Base-by-base conservation (phyloP, 192 early-diverging fungal genomes). In the Podochytrium sp. region DNA sequence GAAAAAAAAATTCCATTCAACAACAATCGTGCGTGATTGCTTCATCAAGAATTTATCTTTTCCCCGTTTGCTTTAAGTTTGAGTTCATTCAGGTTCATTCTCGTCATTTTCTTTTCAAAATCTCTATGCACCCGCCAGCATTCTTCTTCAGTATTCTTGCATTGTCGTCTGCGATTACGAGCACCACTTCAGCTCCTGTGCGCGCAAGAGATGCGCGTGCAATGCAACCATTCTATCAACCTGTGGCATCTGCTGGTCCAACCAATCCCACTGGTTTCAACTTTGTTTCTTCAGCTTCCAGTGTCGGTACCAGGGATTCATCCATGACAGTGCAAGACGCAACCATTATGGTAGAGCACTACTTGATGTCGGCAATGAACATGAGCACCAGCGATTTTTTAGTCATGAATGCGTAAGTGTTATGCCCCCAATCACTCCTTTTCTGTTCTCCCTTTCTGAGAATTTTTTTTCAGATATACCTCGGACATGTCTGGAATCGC, bases 101-200 rank as follows among this genome's bases (percentile, higher is more conserved):
- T n/a, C n/a, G n/a, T n/a, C n/a, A 57, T 57, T 18, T 65, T 68
- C 29, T 58, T 66, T 23, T 51, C 43, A 5, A 42, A 62, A 62
- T 18, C 16, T 16, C 20, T 20, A 62, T 62, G 60, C 60, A 62
- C 38, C 14, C 12, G 16, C 60, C 60, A 2, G 60, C 60, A 12
- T 62, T 62, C 38, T 62, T 62, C 30, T 12, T 38, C 32, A 62
- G 60, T 27, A 32, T 62, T 27, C 18, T 62, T 62, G 60, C 60
- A 20, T 38, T 62, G 38, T 37, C 33, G 14, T 29, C 60, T n/a
- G 16, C n/a, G n/a, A n/a, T n/a, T n/a, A n/a, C 60, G 12, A 12
- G 20, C 43, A 12, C 43, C 43, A 47, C 43, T 20, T 7, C 43
- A 12, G 43, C 43, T 47, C 43, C 43, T 12, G 10, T 47, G 43